These are phyloP conservation scores for Cryptococcus sp. DNA, from an alignment of 1,284 basidiomycete species.

Conservation along the genomic window DNA sequence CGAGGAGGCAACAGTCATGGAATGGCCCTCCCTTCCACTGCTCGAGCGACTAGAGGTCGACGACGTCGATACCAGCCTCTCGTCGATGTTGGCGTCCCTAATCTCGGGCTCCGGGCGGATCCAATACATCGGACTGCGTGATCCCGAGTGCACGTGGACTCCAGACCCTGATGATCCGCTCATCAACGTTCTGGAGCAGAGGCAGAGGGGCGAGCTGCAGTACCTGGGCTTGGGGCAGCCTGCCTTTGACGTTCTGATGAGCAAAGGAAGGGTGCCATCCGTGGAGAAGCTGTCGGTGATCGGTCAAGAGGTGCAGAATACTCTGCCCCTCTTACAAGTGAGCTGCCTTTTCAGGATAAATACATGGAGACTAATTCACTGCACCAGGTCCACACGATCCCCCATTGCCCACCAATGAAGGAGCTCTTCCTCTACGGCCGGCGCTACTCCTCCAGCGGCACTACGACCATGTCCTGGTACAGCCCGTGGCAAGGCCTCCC, in stretches of 20 bases:
- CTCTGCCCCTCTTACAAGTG: too few relatives aligned
- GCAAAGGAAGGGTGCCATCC: too few relatives aligned
- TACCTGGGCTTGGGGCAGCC: not conserved
- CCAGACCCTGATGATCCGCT: not conserved
- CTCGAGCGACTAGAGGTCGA: slow-evolving; percentile 9
- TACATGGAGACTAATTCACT: too few relatives aligned
- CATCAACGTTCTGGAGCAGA: not conserved
- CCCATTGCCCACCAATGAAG: too few relatives aligned
- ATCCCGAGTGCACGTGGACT: slow-evolving; percentile 4
- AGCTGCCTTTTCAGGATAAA: too few relatives aligned
- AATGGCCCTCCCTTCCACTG: slow-evolving; percentile 3
- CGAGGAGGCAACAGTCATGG: not conserved
- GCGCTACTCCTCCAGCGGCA: too few relatives aligned
- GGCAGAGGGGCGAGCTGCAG: not conserved
- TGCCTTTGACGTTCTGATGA: not conserved
- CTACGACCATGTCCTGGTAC: too few relatives aligned
- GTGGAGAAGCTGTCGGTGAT: too few relatives aligned
- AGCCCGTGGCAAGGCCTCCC: too few relatives aligned
- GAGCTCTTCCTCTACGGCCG: too few relatives aligned
- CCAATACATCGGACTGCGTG: not conserved
- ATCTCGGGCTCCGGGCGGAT: not conserved
- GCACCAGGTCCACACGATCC: too few relatives aligned
- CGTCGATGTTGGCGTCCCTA: not conserved
- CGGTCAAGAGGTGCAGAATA: too few relatives aligned
- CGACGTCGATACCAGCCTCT: slow-evolving; percentile 4